Evolutionary conservation across 2,329 filamentous ascomycete species (phyloP), one percentile per base, ranked within the genome.

Genomic region (Proliferodiscus dingleyae): DNA sequence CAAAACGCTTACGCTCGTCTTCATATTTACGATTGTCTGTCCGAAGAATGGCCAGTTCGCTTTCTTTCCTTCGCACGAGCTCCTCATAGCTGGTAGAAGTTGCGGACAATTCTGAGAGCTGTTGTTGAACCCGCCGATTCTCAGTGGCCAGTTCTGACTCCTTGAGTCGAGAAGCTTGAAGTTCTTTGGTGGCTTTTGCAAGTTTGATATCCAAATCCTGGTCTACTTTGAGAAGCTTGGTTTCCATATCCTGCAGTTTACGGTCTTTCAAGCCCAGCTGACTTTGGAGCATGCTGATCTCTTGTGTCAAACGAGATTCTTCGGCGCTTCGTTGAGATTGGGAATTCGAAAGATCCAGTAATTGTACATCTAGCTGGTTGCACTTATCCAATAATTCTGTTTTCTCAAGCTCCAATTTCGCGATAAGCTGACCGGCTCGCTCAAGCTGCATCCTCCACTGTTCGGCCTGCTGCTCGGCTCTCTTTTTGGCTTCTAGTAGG

Each of bases 71-170:
- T 19, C 89, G 80, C 19, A 98, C 85, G 34, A 97, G 78, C 58
- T 97, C 91, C 66, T 98, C 93, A 55, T 95, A 97, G 61, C 90
- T 89, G 0, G 89, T 94, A 1, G 91, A 95, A 0, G 91, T 96
- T 39, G 88, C 83, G 0, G 93, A 93, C 15, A 98, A 72, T 55
- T 95, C 83, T 0, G 86, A 78, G 43, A 98, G 81, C 59, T 96
- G 89, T 57, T 89, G 80, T 43, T 94, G 85, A 37, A 95, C 80
- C 36, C 86, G 81, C 10, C 81, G 78, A 56, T 95, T 94, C 61
- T 98, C 91, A 4, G 84, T 81, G 2, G 81, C 66, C 1, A 96
- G 75, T 16, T 89, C 83, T 42, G 84, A 81, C 58, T 95, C 82
- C 54, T 88, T 83, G 47, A 80, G 75, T 62, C 83, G 89, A 23